Conservation (phyloP, 1,139 yeast genomes). For the Magnusiomyces sp. region DNA sequence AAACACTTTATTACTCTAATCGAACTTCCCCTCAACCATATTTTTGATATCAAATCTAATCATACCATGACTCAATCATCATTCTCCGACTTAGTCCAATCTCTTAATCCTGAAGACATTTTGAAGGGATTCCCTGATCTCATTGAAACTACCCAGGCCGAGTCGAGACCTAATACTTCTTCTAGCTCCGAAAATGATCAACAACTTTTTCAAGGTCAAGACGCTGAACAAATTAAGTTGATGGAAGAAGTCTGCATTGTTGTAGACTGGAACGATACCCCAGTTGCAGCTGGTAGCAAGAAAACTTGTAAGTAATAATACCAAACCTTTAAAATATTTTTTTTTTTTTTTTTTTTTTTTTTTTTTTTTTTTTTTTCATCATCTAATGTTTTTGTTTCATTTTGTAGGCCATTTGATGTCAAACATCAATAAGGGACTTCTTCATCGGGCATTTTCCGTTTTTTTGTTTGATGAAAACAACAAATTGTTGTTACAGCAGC, state of each 20-base stretch:
- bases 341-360: slow-evolving; percentile 1
- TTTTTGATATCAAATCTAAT: slow-evolving; percentile 13
- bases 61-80: slow-evolving; percentile 10
- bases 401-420: slow-evolving; percentile 60
- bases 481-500: slow-evolving; percentile 76
- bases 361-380: too few species aligned
- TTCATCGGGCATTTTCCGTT: slow-evolving; percentile 94
- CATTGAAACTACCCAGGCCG: background rate
- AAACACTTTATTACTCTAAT: background rate
- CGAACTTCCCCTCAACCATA: background rate
- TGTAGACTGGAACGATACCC: slow-evolving; percentile 74
- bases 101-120: slow-evolving; percentile 43
- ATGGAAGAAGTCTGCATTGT: slow-evolving; percentile 98
- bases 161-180: slow-evolving; percentile 10
- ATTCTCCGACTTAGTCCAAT: slow-evolving; percentile 48
- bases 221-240: slow-evolving; percentile 83
- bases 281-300: slow-evolving; percentile 90
- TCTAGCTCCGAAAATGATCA: slow-evolving; percentile 19
- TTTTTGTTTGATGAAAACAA: slow-evolving; percentile 75
- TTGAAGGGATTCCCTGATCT: slow-evolving; percentile 51
- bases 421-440: slow-evolving; percentile 73
- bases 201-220: slow-evolving; percentile 67
- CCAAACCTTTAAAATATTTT: slow-evolving; percentile 1
- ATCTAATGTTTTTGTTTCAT: background rate
- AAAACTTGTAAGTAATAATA: slow-evolving; percentile 47